A percentile compares a stretch with the other conserved stretches of the same genome.
phyloP scores from a whole-genome alignment of 2,329 filamentous ascomycete species.

The Fusarium mundagurra region DNA sequence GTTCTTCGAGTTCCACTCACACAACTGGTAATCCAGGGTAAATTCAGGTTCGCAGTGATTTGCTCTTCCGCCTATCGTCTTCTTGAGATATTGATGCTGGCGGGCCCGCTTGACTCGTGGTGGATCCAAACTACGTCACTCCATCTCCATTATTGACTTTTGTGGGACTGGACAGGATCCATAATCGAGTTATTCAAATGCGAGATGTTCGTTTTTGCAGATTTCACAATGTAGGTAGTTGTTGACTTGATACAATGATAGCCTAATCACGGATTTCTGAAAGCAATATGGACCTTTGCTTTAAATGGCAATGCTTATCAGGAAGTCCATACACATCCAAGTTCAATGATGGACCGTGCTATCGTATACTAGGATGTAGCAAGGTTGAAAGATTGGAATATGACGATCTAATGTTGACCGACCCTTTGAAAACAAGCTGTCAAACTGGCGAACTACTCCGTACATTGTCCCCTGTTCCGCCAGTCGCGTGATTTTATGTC shows the following conservation, averaged over 20 bases:
- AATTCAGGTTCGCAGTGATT: constrained; percentile 19
- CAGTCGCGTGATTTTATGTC: constrained; percentile 3
- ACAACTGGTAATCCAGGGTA: constrained; percentile 8
- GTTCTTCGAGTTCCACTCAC: constrained; percentile 31
- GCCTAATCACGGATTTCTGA: not conserved
- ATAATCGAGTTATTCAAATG: not conserved
- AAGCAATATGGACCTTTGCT: not conserved
- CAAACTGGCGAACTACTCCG: not conserved
- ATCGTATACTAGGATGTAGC: constrained; percentile 5
- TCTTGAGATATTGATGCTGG: constrained; percentile 23
- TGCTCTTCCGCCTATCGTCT: constrained; percentile 34
- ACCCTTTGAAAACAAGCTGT: constrained; percentile 16
- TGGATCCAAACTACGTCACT: constrained; percentile 39
- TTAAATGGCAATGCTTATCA: not conserved
- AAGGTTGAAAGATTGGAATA: constrained; percentile 18
- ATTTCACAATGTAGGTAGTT: not conserved
- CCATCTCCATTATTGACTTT: not conserved
- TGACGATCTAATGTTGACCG: constrained; percentile 32
- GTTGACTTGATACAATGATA: not conserved
- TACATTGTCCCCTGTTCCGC: constrained; percentile 16
- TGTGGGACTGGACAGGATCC: not conserved
- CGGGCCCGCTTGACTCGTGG: constrained; percentile 22
- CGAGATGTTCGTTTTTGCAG: not conserved
- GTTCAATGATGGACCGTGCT: constrained; percentile 4
- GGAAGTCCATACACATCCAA: not conserved